Conservation (phyloP, 192 early-diverging fungal species). For the Coemansia sp. region DNA sequence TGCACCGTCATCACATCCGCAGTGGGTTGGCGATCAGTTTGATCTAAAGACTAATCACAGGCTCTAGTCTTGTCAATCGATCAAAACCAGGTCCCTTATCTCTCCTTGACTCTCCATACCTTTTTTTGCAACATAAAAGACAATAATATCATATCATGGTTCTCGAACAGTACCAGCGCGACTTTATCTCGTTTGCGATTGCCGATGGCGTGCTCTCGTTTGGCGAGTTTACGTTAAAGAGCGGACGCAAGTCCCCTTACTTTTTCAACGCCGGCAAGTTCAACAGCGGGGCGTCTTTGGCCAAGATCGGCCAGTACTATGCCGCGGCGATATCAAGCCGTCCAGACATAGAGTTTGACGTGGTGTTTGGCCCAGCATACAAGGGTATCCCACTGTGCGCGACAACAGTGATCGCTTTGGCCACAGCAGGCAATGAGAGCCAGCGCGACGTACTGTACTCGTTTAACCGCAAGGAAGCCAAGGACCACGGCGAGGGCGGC, state of each 20-base stretch:
- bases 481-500: constrained; percentile 99
- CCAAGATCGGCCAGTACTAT: constrained; percentile 85
- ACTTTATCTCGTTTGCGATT: constrained; percentile 93
- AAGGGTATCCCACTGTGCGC: constrained; percentile 96
- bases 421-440: constrained; percentile 25
- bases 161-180: constrained; percentile 74
- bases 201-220: constrained; percentile 82
- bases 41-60: too few relatives aligned
- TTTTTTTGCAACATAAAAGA: constrained; percentile 1
- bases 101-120: background rate
- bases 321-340: constrained; percentile 61
- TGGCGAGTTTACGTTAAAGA: constrained; percentile 92
- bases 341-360: constrained; percentile 64
- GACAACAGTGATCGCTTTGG: constrained; percentile 76
- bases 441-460: constrained; percentile 72
- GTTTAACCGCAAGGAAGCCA: constrained; percentile 98
- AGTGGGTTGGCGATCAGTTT: too few relatives aligned
- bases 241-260: constrained; percentile 93
- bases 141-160: constrained; percentile 15
- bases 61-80: too few relatives aligned
- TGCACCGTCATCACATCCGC: too few relatives aligned
- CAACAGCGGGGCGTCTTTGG: constrained; percentile 82
- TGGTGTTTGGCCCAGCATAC: constrained; percentile 98
- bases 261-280: constrained; percentile 99
- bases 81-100: too few relatives aligned